Evolutionary conservation across 2,329 filamentous ascomycete genomes (phyloP).

Genomic region (Phaeosphaeria sp.): DNA sequence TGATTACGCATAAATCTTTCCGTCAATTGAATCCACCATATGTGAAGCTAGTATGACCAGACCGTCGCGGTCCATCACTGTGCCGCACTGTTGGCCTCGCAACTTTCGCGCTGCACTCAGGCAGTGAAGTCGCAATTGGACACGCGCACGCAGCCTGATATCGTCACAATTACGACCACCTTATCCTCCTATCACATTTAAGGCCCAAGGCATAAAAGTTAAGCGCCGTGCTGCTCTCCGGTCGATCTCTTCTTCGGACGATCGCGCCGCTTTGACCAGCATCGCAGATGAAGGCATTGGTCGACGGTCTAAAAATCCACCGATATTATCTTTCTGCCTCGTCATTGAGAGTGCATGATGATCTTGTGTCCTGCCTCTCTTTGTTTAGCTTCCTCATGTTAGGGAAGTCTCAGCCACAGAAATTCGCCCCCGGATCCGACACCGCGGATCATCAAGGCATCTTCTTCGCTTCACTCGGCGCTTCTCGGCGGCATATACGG

Average conservation of each 20-base stretch:
- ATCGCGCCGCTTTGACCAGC: neutral
- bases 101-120: neutral
- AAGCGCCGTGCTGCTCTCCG: neutral
- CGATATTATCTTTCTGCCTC: neutral
- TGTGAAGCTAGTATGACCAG: neutral
- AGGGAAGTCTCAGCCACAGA: neutral
- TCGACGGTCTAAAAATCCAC: neutral
- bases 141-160: neutral
- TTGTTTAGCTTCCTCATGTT: neutral
- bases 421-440: neutral
- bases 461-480: slow-evolving; percentile 4
- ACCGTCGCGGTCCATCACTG: neutral
- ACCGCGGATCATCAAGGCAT: neutral
- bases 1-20: neutral
- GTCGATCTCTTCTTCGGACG: neutral
- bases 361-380: neutral
- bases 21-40: neutral
- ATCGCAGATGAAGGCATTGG: neutral
- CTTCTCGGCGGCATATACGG: slow-evolving; percentile 1
- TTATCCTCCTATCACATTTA: neutral
- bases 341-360: neutral
- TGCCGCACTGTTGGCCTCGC: neutral
- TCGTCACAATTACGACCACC: neutral
- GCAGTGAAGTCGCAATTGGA: neutral
- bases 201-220: neutral